Percentiles rank a stretch among this genome's conserved stretches.
Conservation (phyloP, 2,329 filamentous ascomycete genomes). For the Scleromitrula shiraiana region DNA sequence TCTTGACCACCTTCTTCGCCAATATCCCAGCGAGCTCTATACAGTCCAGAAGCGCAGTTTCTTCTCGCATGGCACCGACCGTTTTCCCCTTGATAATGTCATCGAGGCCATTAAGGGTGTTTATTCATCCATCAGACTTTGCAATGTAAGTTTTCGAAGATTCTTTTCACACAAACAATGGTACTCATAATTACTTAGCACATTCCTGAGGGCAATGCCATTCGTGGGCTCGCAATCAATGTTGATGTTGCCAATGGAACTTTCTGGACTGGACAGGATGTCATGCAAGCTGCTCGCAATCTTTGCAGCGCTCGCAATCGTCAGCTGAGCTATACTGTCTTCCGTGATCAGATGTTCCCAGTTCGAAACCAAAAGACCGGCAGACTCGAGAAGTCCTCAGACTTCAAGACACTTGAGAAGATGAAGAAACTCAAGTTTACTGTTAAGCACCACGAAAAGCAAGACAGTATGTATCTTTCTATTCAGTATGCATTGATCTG, state of each 20-base stretch:
- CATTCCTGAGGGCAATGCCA: slow-evolving; percentile 31
- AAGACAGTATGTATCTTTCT: slow-evolving; percentile 23
- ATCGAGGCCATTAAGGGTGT: slow-evolving; percentile 81
- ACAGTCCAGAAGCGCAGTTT: slow-evolving; percentile 75
- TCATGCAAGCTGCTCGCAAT: slow-evolving; percentile 31
- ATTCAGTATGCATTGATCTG: background rate
- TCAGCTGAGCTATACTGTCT: slow-evolving; percentile 16
- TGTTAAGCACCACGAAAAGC: slow-evolving; percentile 45
- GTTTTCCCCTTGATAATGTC: slow-evolving; percentile 48
- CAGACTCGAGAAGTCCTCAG: slow-evolving; percentile 34
- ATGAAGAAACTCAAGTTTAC: slow-evolving; percentile 48
- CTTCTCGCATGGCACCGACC: slow-evolving; percentile 41
- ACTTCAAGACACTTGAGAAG: slow-evolving; percentile 47
- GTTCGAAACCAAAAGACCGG: slow-evolving; percentile 5
- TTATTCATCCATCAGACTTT: slow-evolving; percentile 76
- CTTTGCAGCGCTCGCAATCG: slow-evolving; percentile 23
- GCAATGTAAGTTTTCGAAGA: slow-evolving; percentile 40
- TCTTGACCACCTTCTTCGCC: slow-evolving; percentile 79
- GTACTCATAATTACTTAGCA: background rate
- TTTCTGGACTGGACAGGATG: slow-evolving; percentile 58
- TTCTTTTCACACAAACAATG: background rate
- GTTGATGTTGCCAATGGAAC: slow-evolving; percentile 87
- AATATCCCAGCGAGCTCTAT: slow-evolving; percentile 62
- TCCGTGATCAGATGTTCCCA: slow-evolving; percentile 20
- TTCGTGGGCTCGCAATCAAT: slow-evolving; percentile 63